Evolutionary conservation across 371 early-diverging fungal species (phyloP).

Genomic region (Mucor lusitanicus): DNA sequence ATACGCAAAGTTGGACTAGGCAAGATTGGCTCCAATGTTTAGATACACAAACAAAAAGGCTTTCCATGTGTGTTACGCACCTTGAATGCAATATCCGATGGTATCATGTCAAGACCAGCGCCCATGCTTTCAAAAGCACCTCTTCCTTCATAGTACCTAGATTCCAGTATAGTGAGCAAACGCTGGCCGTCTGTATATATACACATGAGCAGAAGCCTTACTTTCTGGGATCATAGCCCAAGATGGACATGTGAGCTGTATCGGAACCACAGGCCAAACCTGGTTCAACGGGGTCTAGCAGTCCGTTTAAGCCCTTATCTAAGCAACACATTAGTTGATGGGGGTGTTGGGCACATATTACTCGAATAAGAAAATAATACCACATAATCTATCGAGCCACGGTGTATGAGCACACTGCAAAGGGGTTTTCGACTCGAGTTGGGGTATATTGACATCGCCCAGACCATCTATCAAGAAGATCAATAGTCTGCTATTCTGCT

Average conservation of each 20-base stretch:
- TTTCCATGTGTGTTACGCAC: constrained; percentile 22
- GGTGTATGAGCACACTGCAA: constrained; percentile 44
- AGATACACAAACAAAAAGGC: not conserved
- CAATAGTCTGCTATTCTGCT: constrained; percentile 29
- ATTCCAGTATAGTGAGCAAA: not conserved
- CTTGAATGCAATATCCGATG: constrained; percentile 62
- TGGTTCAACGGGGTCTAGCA: constrained; percentile 59
- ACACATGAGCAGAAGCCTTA: constrained; percentile 3
- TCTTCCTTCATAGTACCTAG: constrained; percentile 52
- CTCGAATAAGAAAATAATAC: constrained; percentile 22
- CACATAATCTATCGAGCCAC: constrained; percentile 37
- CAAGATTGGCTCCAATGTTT: not conserved
- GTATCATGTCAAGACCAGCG: constrained; percentile 53
- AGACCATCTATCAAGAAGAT: constrained; percentile 55
- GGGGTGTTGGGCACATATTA: constrained; percentile 7
- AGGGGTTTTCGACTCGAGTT: constrained; percentile 38
- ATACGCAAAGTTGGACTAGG: constrained; percentile 55
- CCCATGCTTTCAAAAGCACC: constrained; percentile 65
- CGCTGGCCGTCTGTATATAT: not conserved
- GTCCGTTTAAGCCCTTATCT: constrained; percentile 45
- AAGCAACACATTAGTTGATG: not conserved
- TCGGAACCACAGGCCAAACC: constrained; percentile 61
- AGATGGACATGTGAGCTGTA: constrained; percentile 48
- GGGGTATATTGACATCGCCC: constrained; percentile 45
- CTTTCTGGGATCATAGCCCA: constrained; percentile 37